Evolutionary conservation across 768 basidiomycete genomes (phyloP).

Genomic region (Amanita rubescens): DNA sequence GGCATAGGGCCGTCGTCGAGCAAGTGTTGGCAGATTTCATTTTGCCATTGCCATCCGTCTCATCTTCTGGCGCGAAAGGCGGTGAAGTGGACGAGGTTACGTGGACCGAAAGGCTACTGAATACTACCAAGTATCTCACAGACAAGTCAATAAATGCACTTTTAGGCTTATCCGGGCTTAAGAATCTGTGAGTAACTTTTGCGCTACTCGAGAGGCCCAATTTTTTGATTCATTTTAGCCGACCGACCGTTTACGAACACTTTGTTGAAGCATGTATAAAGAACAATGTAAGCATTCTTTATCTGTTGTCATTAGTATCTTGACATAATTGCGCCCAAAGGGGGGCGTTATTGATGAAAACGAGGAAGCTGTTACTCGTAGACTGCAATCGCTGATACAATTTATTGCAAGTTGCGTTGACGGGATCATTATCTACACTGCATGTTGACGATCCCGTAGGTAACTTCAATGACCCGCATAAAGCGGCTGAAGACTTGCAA

Average conservation of each 20-base stretch:
- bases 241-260: constrained; percentile 62
- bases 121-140: constrained; percentile 62
- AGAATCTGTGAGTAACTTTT: constrained; percentile 42
- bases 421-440: not conserved
- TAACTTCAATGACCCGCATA: constrained; percentile 59
- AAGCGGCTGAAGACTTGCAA: constrained; percentile 71
- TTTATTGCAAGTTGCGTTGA: constrained; percentile 50
- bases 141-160: constrained; percentile 51
- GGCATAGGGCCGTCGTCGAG: constrained; percentile 50
- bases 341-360: constrained; percentile 87
- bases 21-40: constrained; percentile 66
- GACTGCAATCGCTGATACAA: constrained; percentile 48
- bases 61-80: constrained; percentile 31
- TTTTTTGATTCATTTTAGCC: constrained; percentile 30
- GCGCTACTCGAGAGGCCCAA: not conserved
- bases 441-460: constrained; percentile 23
- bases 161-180: constrained; percentile 55
- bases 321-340: constrained; percentile 31
- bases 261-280: constrained; percentile 69
- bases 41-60: constrained; percentile 62
- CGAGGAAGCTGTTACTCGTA: constrained; percentile 52
- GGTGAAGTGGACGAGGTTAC: constrained; percentile 65
- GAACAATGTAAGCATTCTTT: constrained; percentile 64
- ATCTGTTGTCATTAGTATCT: not conserved
- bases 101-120: constrained; percentile 82